Base-by-base conservation (phyloP, 2,329 filamentous ascomycete genomes). In the Fusarium sacchari region DNA sequence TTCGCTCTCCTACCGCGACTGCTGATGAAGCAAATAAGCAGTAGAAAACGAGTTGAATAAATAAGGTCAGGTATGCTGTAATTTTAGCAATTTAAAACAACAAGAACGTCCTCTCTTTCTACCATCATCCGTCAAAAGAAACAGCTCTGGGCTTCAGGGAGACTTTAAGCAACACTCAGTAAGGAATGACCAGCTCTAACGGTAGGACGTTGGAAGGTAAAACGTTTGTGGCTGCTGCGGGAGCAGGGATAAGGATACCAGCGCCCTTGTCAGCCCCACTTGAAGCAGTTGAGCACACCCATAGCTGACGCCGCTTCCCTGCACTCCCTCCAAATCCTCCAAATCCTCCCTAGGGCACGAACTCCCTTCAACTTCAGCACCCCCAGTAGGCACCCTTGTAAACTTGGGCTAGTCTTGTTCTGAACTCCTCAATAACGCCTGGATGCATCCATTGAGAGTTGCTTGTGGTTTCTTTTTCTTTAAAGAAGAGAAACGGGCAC, bases 211-310 rank as follows among this genome's bases (percentile, higher is more conserved):
- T 77, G 73, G 71, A 77, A 39, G 66, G 60, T 36, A 60, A 55
- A 73, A 73, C 73, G 69, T 62, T 67, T 65, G 73, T 74, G 76
- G 76, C 75, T 72, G 37, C 57, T 70, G 71, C 69, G 68, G 76
- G 75, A 72, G 59, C 76, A 78, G 73, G 76, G 76, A 77, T 78
- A 67, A 46, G 76, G 73, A 77, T 77, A 67, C 44, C 55, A 47
- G 44, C 42, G 57, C 62, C 67, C 62, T 75, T 60, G 65, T 55
- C 53, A n/a, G 61, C 59, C 66, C 67, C 66, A 62, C 71, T 58
- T 71, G 26, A 64, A 32, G 37, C 71, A 49, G 40, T 63, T 59
- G 55, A 50, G 56, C 58, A 74, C 71, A 64, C 60, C 58, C 62
- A 64, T 59, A 69, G 63, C 52, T 62, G 58, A 56, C 52, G 47